Base-by-base conservation (phyloP, 345 rosid genomes). In the Viola odorata region DNA sequence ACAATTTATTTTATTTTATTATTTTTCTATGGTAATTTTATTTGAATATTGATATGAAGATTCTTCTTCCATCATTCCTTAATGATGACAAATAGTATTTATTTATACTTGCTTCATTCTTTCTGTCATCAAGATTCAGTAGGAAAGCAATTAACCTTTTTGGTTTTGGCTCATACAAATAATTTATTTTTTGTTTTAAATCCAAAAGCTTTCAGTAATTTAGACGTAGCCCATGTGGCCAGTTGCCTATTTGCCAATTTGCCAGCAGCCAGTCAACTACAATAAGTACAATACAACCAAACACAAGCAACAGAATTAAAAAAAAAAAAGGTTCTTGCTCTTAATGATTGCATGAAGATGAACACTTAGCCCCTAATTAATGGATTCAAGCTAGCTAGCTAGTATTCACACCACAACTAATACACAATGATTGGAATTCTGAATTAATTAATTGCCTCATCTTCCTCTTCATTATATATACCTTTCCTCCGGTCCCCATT, bases 131-230 rank as follows among this genome's bases (percentile, higher is more conserved):
- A 48, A 4, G 45, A 8, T 56, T 36, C 59, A 40, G 45, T 14
- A 38, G 59, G 15, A 40, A 40, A 40, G 59, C 0, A 23, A 23
- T 23, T 23, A 23, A 23, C 32, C 32, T 23, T 23, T 23, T 23
- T 23, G 32, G 32, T 52, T 52, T 66, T 66, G 42, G 63, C 42
- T 64, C 56, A 50, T 51, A 41, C 52, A 23, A 41, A 32, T 42
- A 58, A 0, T 15, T 60, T 48, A 37, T 23, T 23, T 23, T 23
- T 23, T 0, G 1, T 23, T 23, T 23, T 23, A 23, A 23, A 23
- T 23, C 32, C 32, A 23, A 23, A 23, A 23, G 32, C 32, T 23
- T 23, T 23, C 32, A 2, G 32, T 23, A 23, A 0, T 23, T 23
- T 0, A 2, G 2, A 23, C 32, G 2, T 23, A 23, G 32, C 32